Conservation (phyloP, 192 early-diverging fungal genomes). For the Coemansia sp. region DNA sequence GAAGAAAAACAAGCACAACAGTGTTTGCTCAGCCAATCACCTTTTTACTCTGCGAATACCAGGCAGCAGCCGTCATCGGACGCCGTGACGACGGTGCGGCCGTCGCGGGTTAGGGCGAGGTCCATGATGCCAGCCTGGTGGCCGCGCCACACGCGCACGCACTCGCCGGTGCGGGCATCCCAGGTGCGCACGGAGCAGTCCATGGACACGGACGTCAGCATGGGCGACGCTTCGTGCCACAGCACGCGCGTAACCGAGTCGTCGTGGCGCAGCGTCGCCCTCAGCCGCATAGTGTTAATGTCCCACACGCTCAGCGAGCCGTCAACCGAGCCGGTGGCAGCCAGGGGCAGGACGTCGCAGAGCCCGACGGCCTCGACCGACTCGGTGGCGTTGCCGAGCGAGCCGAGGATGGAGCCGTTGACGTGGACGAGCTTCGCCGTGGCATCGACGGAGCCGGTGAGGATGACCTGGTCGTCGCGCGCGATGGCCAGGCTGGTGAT, state of each 20-base stretch:
- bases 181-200: slow-evolving; percentile 84
- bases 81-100: slow-evolving; percentile 69
- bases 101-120: slow-evolving; percentile 75
- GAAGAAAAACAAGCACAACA: not conserved
- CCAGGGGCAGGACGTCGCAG: slow-evolving; percentile 64
- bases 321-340: slow-evolving; percentile 86
- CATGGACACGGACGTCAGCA: slow-evolving; percentile 73
- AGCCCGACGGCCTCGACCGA: slow-evolving; percentile 89
- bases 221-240: slow-evolving; percentile 67
- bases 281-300: slow-evolving; percentile 74
- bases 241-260: slow-evolving; percentile 80
- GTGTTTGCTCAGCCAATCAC: not conserved
- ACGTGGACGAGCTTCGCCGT: slow-evolving; percentile 78
- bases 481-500: slow-evolving; percentile 77
- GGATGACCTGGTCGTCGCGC: slow-evolving; percentile 70
- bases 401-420: slow-evolving; percentile 77
- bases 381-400: slow-evolving; percentile 79
- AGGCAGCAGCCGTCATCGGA: slow-evolving; percentile 83
- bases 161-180: slow-evolving; percentile 88
- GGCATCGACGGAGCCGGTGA: slow-evolving; percentile 82
- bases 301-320: slow-evolving; percentile 94
- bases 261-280: slow-evolving; percentile 80
- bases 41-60: slow-evolving; percentile 57
- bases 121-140: slow-evolving; percentile 88
- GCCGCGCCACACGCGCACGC: slow-evolving; percentile 71